phyloP scores from a whole-genome alignment of 257 asterid genomes.

The Datura wrightii region DNA sequence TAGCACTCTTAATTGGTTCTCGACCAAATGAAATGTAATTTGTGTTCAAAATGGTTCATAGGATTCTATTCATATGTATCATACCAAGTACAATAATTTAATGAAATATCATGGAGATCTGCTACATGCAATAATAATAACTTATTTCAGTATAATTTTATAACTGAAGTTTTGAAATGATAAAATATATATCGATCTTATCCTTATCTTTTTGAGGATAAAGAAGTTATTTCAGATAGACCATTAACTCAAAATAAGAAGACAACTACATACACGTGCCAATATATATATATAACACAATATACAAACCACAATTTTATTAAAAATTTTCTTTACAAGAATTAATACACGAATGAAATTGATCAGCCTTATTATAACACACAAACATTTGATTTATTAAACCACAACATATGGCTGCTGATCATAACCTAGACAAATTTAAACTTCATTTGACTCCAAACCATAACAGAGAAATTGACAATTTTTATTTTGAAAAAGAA shows the following conservation, averaged over 20 bases:
- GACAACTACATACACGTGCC: not conserved
- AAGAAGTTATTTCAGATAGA: no score
- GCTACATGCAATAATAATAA: no score
- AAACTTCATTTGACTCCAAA: not conserved
- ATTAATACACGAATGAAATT: not conserved
- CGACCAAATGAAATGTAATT: not conserved
- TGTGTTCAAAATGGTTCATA: not conserved
- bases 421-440: not conserved
- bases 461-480: not conserved
- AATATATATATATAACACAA: not conserved
- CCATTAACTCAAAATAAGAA: no score
- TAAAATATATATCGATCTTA: no score
- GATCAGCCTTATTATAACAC: slow-evolving; percentile 2
- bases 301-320: not conserved
- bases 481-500: not conserved
- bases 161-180: no score
- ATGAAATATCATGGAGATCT: not conserved
- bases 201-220: no score
- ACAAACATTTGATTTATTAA: not conserved
- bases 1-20: not conserved
- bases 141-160: no score
- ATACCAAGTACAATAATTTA: not conserved
- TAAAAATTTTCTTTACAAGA: not conserved
- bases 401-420: not conserved
- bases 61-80: not conserved